phyloP scores from a whole-genome alignment of 1,284 basidiomycete species.

The Cutaneotrichosporon daszewskae region DNA sequence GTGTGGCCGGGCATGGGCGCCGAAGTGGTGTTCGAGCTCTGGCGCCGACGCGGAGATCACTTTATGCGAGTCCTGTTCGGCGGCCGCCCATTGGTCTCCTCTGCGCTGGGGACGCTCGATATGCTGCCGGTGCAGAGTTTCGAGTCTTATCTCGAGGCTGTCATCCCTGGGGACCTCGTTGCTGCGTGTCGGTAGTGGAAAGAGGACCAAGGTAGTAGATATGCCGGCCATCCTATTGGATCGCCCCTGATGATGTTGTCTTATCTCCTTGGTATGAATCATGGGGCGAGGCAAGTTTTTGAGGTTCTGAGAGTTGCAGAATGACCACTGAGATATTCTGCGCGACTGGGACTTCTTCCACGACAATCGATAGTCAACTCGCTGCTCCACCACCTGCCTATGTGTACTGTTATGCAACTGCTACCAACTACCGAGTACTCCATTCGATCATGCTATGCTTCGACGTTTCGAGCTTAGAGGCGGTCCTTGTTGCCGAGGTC shows the following conservation, averaged over 20 bases:
- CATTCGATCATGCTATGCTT: no score
- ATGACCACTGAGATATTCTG: no score
- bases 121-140: conserved; percentile 25
- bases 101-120: conserved; percentile 30
- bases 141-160: conserved; percentile 22
- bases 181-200: conserved; percentile 7
- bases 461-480: conserved; percentile 26
- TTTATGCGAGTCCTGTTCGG: conserved; percentile 25
- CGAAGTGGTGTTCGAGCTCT: conserved; percentile 42
- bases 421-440: no score
- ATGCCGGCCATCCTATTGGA: no score
- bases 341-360: no score
- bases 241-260: no score
- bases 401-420: conserved; percentile 3
- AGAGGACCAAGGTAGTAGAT: no score
- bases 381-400: no score
- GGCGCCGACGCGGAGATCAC: conserved; percentile 4
- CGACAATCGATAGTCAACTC: neutral
- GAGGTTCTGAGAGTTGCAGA: no score
- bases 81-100: conserved; percentile 31
- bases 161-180: conserved; percentile 22
- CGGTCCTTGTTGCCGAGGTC: conserved; percentile 75
- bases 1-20: conserved; percentile 41
- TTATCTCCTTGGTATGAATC: no score
- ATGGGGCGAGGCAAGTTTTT: no score